Evolutionary conservation across 2,329 filamentous ascomycete species (phyloP).

Genomic region (Claviceps fusiformis): DNA sequence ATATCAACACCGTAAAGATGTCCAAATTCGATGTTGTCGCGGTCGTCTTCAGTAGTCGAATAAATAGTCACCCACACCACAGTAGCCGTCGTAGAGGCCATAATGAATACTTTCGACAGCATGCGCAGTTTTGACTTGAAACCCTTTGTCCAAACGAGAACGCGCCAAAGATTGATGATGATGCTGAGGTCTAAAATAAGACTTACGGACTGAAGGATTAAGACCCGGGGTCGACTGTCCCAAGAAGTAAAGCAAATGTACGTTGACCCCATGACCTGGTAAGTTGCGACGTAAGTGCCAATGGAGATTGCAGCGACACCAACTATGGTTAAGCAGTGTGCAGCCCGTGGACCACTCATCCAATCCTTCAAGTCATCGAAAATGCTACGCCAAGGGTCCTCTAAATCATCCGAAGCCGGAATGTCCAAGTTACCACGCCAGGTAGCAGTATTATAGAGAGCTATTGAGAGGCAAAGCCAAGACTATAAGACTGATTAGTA

Average conservation of each 20-base stretch:
- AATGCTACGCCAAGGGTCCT: conserved; percentile 34
- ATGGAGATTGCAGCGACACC: conserved; percentile 26
- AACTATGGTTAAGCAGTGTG: conserved; percentile 21
- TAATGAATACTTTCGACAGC: conserved; percentile 28
- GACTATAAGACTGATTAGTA: conserved; percentile 19
- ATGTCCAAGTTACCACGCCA: conserved; percentile 18
- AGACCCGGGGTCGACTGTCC: conserved; percentile 24
- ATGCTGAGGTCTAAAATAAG: conserved; percentile 33
- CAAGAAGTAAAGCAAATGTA: conserved; percentile 34
- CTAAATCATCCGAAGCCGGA: conserved; percentile 19
- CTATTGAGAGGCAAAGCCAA: conserved; percentile 31
- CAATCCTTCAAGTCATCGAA: conserved; percentile 35
- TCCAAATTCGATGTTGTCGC: conserved; percentile 21
- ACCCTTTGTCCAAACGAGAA: conserved; percentile 36
- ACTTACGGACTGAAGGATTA: conserved; percentile 29
- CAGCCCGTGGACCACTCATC: conserved; percentile 28
- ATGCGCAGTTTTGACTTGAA: conserved; percentile 32
- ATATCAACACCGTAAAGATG: conserved; percentile 35
- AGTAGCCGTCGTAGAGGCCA: conserved; percentile 25
- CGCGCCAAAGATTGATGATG: conserved; percentile 34
- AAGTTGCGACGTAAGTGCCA: conserved; percentile 27
- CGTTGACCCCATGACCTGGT: conserved; percentile 29
- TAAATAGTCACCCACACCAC: conserved; percentile 22
- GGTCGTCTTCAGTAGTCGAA: conserved; percentile 13
- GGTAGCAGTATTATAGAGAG: conserved; percentile 30